Evolutionary conservation across 1,139 yeast genomes (phyloP).

Genomic region (Pichia cactophila): DNA sequence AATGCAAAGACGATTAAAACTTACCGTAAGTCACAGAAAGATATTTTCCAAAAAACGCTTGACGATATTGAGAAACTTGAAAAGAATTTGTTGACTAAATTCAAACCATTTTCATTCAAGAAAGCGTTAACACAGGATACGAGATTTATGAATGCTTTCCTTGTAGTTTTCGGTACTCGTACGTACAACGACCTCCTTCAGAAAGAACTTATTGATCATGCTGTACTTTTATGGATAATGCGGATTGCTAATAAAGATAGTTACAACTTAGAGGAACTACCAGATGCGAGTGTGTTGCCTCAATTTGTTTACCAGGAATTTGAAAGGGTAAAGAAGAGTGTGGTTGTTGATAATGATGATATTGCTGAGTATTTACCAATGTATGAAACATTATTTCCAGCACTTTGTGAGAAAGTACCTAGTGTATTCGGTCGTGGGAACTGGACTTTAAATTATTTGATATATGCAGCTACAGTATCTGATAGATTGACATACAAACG

Average conservation of each 20-base stretch:
- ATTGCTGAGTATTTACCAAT: conserved; percentile 47
- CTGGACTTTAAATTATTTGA: conserved; percentile 56
- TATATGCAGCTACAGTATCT: conserved; percentile 51
- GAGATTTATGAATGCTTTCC: conserved; percentile 46
- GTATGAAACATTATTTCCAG: conserved; percentile 51
- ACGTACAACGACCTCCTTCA: conserved; percentile 45
- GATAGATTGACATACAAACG: conserved; percentile 54
- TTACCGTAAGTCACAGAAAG: conserved; percentile 40
- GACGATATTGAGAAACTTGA: conserved; percentile 45
- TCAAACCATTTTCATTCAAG: conserved; percentile 47
- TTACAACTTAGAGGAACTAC: conserved; percentile 21
- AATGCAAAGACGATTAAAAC: conserved; percentile 30
- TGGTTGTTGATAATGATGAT: conserved; percentile 37
- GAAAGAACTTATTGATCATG: conserved; percentile 47
- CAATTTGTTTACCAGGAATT: conserved; percentile 45
- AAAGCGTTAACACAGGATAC: conserved; percentile 49
- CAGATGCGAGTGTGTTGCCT: conserved; percentile 32
- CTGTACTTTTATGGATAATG: conserved; percentile 55
- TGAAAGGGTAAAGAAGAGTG: conserved; percentile 32
- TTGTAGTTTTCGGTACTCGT: conserved; percentile 49
- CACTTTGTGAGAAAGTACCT: conserved; percentile 46
- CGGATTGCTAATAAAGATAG: conserved; percentile 45
- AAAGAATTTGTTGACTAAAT: conserved; percentile 38
- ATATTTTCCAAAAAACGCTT: conserved; percentile 37
- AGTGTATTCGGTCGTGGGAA: conserved; percentile 53